These are phyloP conservation scores for Chaetomium fimeti DNA, from an alignment of 495 filamentous ascomycete genomes.

Conservation along the genomic window DNA sequence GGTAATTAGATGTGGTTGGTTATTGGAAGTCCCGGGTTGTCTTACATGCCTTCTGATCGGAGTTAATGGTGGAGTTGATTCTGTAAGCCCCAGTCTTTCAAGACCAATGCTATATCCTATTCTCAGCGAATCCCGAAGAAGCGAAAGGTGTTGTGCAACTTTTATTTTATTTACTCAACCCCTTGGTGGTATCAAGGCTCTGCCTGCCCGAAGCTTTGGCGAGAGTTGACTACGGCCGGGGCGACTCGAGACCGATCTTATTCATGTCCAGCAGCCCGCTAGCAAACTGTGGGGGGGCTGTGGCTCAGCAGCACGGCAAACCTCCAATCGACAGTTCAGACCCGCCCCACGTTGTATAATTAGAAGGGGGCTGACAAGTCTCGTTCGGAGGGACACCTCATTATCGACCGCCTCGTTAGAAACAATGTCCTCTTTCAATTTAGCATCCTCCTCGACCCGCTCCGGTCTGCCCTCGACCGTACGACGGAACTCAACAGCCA, in stretches of 20 bases:
- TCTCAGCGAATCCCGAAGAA: too few relatives aligned
- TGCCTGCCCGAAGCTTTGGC: too few relatives aligned
- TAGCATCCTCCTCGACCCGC: neutral
- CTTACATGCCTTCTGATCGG: too few relatives aligned
- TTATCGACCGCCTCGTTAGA: neutral
- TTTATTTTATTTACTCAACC: too few relatives aligned
- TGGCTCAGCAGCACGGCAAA: neutral
- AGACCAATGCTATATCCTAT: too few relatives aligned
- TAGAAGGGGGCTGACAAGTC: neutral
- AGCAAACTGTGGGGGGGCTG: neutral
- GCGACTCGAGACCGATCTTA: conserved; percentile 4
- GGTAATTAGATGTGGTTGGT: too few relatives aligned
- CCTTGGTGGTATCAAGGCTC: too few relatives aligned
- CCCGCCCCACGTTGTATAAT: conserved; percentile 6
- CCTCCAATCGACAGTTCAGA: neutral
- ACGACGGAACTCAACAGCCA: neutral
- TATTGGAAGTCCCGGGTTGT: too few relatives aligned
- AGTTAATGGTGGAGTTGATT: too few relatives aligned
- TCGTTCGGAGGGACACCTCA: neutral
- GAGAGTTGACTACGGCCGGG: neutral
- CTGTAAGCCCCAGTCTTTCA: too few relatives aligned
- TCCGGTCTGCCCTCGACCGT: neutral
- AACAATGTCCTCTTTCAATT: neutral
- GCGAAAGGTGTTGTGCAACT: too few relatives aligned
- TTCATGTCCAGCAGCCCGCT: neutral